A percentile compares a stretch with the other conserved stretches of the same genome.
Conservation (phyloP, 805 yeast genomes). For the Schwanniomyces occidentalis region DNA sequence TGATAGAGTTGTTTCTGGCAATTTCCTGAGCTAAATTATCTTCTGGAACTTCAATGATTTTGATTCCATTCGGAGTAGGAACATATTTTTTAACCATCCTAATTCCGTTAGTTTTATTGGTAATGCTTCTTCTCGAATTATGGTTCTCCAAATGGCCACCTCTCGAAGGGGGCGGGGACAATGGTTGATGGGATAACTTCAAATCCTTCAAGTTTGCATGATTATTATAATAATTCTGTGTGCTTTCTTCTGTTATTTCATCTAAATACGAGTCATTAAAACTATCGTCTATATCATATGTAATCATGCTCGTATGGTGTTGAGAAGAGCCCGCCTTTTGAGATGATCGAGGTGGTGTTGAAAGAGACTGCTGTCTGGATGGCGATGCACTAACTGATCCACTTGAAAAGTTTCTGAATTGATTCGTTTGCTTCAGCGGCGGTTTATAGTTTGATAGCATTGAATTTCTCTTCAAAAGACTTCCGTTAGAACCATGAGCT, state of each 20-base stretch:
- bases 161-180: slow-evolving; percentile 8
- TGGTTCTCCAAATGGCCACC: not conserved
- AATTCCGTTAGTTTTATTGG: slow-evolving; percentile 8
- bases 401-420: slow-evolving; percentile 11
- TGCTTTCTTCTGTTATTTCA: slow-evolving; percentile 28
- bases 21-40: slow-evolving; percentile 39
- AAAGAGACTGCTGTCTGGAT: not conserved
- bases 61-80: slow-evolving; percentile 72
- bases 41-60: slow-evolving; percentile 67
- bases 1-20: slow-evolving; percentile 40
- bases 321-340: no score
- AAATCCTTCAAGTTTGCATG: slow-evolving; percentile 37
- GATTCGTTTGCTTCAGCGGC: slow-evolving; percentile 1
- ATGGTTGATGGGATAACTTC: slow-evolving; percentile 24
- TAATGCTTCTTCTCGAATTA: not conserved
- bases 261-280: slow-evolving; percentile 33
- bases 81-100: slow-evolving; percentile 66
- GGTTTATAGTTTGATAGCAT: slow-evolving; percentile 6
- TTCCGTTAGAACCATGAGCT: slow-evolving; percentile 1
- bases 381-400: slow-evolving; percentile 7
- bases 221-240: slow-evolving; percentile 25
- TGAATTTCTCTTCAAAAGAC: slow-evolving; percentile 14
- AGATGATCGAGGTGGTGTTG: slow-evolving; percentile 2
- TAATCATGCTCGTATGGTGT: no score
- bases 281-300: slow-evolving; percentile 29